Evolutionary conservation across 1,284 basidiomycete genomes (phyloP).

Genomic region (Sporisorium exsertum): DNA sequence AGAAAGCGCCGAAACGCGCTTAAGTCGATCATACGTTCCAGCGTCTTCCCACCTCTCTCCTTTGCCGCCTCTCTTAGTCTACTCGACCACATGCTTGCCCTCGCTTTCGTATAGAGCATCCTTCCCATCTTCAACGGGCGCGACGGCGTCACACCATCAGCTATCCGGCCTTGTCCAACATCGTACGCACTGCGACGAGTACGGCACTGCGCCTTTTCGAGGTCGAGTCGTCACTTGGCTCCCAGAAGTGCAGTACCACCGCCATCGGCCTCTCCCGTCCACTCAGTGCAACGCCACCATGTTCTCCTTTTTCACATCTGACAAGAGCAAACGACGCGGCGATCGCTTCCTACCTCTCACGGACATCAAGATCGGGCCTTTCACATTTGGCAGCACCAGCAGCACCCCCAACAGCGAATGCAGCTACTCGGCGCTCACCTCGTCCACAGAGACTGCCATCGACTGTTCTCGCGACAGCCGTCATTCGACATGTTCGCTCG

Average conservation of each 20-base stretch:
- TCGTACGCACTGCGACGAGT: no score
- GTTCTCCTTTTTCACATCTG: conserved; percentile 26
- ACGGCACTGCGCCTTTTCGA: no score
- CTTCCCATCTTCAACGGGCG: neutral
- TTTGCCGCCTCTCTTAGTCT: neutral
- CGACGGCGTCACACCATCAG: neutral
- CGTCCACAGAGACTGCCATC: conserved; percentile 30
- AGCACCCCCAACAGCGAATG: conserved; percentile 36
- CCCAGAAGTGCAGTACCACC: neutral
- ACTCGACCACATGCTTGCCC: neutral
- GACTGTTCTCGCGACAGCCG: conserved; percentile 19
- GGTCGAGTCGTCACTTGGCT: no score
- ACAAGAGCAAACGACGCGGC: conserved; percentile 24
- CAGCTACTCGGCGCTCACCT: conserved; percentile 35
- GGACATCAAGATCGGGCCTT: conserved; percentile 40
- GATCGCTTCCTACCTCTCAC: conserved; percentile 20
- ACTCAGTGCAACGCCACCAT: conserved; percentile 4
- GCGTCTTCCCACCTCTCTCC: neutral
- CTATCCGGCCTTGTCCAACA: neutral
- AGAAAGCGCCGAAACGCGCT: neutral
- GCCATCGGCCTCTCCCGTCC: neutral
- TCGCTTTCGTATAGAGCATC: neutral
- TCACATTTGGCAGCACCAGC: conserved; percentile 36
- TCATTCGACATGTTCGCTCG: conserved; percentile 18
- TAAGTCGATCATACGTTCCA: neutral